A percentile compares a stretch with the other conserved stretches of the same genome.
Evolutionary conservation across 768 basidiomycete genomes (phyloP).

Genomic region (Mycena maculata): DNA sequence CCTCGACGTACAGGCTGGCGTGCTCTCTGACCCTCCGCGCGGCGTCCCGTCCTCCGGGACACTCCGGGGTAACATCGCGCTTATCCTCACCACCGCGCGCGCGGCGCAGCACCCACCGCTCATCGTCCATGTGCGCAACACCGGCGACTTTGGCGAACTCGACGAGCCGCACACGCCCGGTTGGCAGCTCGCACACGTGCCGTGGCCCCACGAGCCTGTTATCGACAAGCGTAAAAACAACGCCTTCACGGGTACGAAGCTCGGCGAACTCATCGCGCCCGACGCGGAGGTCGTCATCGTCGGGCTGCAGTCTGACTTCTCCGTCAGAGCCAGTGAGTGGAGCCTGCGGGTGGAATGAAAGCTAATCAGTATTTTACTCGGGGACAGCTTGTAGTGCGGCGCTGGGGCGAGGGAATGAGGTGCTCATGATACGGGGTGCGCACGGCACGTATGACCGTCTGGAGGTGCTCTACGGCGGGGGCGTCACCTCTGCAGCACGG

Average conservation of each 20-base stretch:
- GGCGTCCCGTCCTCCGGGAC: conserved; percentile 52
- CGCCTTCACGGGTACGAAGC: conserved; percentile 70
- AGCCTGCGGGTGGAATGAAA: not conserved
- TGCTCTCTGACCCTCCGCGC: conserved; percentile 48
- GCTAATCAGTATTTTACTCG: conserved; percentile 20
- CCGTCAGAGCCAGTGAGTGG: conserved; percentile 56
- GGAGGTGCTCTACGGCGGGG: conserved; percentile 70
- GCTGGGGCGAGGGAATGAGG: conserved; percentile 71
- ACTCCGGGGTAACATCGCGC: conserved; percentile 52
- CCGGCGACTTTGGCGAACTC: conserved; percentile 67
- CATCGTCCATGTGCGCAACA: conserved; percentile 78
- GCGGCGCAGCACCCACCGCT: conserved; percentile 61
- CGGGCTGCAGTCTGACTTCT: conserved; percentile 77
- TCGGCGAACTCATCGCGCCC: conserved; percentile 60
- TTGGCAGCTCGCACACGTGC: conserved; percentile 71
- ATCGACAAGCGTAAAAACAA: conserved; percentile 79
- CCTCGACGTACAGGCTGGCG: conserved; percentile 55
- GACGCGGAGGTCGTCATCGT: conserved; percentile 74
- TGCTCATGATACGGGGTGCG: conserved; percentile 70
- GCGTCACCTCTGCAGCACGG: conserved; percentile 60
- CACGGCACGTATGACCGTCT: conserved; percentile 77
- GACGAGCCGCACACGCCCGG: conserved; percentile 68
- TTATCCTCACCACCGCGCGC: conserved; percentile 53
- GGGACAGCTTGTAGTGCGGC: conserved; percentile 68
- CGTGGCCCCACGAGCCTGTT: conserved; percentile 62